Base-by-base conservation (phyloP, 2,329 filamentous ascomycete genomes). In the Plectosphaerella cucumerina region DNA sequence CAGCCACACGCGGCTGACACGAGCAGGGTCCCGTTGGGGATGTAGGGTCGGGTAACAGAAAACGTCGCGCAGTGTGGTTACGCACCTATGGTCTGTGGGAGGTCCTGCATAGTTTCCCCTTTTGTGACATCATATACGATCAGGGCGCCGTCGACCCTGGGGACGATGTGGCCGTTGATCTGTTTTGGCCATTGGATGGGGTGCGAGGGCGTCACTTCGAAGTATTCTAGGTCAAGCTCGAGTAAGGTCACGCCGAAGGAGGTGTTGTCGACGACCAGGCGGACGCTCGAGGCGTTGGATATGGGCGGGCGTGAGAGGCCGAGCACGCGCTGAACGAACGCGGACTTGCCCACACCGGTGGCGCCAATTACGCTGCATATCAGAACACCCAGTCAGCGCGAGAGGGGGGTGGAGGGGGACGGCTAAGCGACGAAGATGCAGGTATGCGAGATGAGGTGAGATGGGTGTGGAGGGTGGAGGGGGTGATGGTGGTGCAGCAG, bases 101-200 rank as follows among this genome's bases (percentile, higher is more conserved):
- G 76, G 53, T 87, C 82, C 53, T 80, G 78, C 60, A 96, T 82
- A 65, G 86, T 93, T 53, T 85, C 82, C 59, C 83, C 80, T 65
- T 89, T 87, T 68, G 85, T 89, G 43, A 95, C 87, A 77, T 97
- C 90, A 75, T 96, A 96, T 46, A 97, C 74, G 52, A 93, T 82
- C 59, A 97, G 72, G 44, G 89, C 90, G 18, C 89, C 93, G 62
- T 97, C 89, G 62, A 96, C 81, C 39, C 78, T 80, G 47, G 90
- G 89, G 53, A 89, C 77, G 54, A 85, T 81, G 56, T 85, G 77
- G 53, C 89, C 88, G 62, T 86, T 80, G 59, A 85, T 80, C 62
- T 85, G 81, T 59, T 82, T 84, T 12, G 83, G 84, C 84, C 84
- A 86, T 64, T 82, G 77, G 53, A 87, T 81, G 50, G 79, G 77